Percentiles rank a stretch among this genome's conserved stretches.
phyloP scores from a whole-genome alignment of 2,329 filamentous ascomycete genomes.

The Penicillium italicum region DNA sequence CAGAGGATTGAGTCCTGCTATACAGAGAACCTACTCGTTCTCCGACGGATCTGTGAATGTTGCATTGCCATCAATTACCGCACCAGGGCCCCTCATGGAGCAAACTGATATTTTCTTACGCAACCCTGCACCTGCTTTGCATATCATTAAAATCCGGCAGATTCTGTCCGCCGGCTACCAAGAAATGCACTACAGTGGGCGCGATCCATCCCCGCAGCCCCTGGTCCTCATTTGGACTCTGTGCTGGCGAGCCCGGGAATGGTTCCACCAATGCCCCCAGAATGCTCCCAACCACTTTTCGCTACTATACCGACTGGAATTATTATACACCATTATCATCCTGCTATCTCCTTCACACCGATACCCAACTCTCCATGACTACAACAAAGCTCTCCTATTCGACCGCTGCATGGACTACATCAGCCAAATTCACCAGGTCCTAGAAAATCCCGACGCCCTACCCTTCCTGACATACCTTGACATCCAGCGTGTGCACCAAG shows the following conservation, averaged over 20 bases:
- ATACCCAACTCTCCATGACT: conserved; percentile 66
- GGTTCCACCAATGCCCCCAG: conserved; percentile 72
- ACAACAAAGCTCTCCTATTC: conserved; percentile 77
- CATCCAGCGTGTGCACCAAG: conserved; percentile 75
- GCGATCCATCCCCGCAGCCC: conserved; percentile 64
- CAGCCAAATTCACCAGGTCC: conserved; percentile 66
- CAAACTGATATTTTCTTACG: conserved; percentile 49
- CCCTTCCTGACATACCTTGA: conserved; percentile 84
- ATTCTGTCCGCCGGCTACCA: conserved; percentile 89
- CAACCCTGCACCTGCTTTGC: conserved; percentile 65
- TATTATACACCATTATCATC: conserved; percentile 88
- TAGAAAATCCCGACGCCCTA: conserved; percentile 56
- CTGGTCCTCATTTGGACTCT: conserved; percentile 46
- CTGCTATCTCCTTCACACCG: conserved; percentile 76
- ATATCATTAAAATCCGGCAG: conserved; percentile 78
- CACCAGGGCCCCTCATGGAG: conserved; percentile 45
- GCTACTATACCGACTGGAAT: conserved; percentile 78
- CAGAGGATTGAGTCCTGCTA: conserved; percentile 82
- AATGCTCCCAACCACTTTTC: conserved; percentile 63
- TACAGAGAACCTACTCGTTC: conserved; percentile 86
- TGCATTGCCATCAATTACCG: conserved; percentile 59
- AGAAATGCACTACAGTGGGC: conserved; percentile 75
- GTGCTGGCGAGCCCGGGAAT: conserved; percentile 62
- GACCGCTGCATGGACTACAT: conserved; percentile 83
- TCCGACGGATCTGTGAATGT: conserved; percentile 85